phyloP scores from a whole-genome alignment of 805 yeast genomes.

The Kazachstania martiniae region DNA sequence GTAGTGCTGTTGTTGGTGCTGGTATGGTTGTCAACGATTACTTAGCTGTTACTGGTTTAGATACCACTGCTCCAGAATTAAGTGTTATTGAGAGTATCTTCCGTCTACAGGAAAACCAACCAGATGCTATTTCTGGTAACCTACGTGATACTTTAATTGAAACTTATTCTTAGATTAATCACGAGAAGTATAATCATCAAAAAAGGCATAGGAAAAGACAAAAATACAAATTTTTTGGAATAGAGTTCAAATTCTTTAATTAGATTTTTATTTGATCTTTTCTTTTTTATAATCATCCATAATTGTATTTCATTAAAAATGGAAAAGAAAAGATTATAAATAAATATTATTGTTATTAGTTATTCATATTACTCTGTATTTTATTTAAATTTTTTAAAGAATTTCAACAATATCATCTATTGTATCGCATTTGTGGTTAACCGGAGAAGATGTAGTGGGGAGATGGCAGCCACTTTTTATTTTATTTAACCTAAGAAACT shows the following conservation, averaged over 20 bases:
- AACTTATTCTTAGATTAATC: constrained; percentile 54
- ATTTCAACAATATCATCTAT: no score
- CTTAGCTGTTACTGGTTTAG: constrained; percentile 93
- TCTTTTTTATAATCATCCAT: not conserved
- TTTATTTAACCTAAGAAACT: no score
- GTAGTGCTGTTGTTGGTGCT: constrained; percentile 95
- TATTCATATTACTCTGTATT: no score
- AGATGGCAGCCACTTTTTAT: no score
- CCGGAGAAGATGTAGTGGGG: no score
- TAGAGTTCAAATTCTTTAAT: not conserved
- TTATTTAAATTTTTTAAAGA: no score
- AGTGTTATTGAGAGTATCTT: constrained; percentile 95
- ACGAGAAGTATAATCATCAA: not conserved
- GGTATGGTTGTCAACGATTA: constrained; percentile 98
- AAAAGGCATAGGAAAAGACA: not conserved
- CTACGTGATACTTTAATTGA: constrained; percentile 88
- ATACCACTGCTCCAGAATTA: constrained; percentile 97
- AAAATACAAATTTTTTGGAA: not conserved
- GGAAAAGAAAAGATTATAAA: not conserved
- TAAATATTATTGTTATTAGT: no score
- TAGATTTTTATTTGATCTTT: not conserved
- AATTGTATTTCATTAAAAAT: no score
- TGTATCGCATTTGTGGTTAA: no score
- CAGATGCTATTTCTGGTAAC: constrained; percentile 73
- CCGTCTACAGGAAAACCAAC: constrained; percentile 84